Percentiles rank a stretch among this genome's conserved stretches.
phyloP scores from a whole-genome alignment of 2,329 filamentous ascomycete genomes.

The Calonectria crousiana region DNA sequence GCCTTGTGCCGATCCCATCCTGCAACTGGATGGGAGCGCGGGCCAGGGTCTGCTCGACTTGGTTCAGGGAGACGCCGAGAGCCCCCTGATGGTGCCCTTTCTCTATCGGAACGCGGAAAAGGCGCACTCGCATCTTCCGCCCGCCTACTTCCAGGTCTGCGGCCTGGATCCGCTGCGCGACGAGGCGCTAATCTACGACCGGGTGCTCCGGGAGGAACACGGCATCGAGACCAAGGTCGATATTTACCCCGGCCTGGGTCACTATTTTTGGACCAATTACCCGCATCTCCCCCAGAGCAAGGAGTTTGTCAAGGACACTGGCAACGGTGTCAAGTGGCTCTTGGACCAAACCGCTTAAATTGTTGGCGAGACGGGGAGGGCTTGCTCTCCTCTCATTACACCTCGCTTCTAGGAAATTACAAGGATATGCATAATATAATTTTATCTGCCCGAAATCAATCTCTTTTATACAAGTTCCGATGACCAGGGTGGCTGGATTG shows the following conservation, averaged over 20 bases:
- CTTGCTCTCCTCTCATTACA: neutral
- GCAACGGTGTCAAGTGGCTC: neutral
- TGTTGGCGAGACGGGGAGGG: neutral
- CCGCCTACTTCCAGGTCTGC: constrained; percentile 21
- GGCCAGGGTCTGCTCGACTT: neutral
- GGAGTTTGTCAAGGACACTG: neutral
- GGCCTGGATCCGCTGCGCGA: constrained; percentile 25
- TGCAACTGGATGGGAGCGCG: neutral
- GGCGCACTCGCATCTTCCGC: neutral
- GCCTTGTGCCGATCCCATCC: neutral
- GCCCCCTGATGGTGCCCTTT: neutral
- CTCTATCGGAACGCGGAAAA: neutral
- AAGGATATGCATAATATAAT: neutral
- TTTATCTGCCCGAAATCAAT: neutral
- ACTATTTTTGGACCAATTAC: constrained; percentile 7
- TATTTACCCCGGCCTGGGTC: constrained; percentile 13
- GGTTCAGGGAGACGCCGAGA: neutral
- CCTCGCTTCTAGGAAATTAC: neutral
- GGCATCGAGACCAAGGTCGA: constrained; percentile 8
- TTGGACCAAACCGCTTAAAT: neutral
- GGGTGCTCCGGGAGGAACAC: constrained; percentile 11
- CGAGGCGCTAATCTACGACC: constrained; percentile 28
- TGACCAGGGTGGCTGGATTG: neutral
- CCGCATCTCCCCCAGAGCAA: neutral
- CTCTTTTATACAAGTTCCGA: neutral